Percentiles rank a stretch among this genome's conserved stretches.
Conservation (phyloP, 1,139 yeast species). For the Neolecta irregularis region DNA sequence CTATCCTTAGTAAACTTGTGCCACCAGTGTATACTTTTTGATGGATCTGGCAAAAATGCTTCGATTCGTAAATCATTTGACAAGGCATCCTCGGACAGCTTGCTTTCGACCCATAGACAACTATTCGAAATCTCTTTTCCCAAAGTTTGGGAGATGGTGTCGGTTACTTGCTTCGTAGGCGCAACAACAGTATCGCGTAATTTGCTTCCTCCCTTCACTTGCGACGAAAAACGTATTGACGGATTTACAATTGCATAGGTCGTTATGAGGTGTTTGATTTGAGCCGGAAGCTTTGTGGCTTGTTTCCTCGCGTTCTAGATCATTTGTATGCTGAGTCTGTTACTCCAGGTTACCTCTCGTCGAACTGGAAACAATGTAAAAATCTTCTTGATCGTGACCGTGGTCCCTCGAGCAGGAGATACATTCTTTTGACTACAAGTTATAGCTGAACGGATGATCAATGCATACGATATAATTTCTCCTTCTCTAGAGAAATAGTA, state of each 20-base stretch:
- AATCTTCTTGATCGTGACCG: conserved; percentile 23
- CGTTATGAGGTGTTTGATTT: not conserved
- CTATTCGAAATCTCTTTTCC: conserved; percentile 13
- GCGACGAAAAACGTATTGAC: conserved; percentile 11
- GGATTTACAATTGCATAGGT: conserved; percentile 6
- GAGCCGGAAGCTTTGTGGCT: not conserved
- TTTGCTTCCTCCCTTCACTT: no score
- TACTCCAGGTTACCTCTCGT: conserved; percentile 21
- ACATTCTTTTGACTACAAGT: conserved; percentile 16
- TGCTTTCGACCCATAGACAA: conserved; percentile 9
- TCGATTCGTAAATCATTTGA: no score
- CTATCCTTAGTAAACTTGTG: conserved; percentile 7
- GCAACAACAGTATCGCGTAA: no score
- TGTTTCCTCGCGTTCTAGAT: conserved; percentile 14
- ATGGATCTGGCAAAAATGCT: no score
- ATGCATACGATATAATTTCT: conserved; percentile 13
- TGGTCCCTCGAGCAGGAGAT: conserved; percentile 30
- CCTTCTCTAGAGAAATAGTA: conserved; percentile 28
- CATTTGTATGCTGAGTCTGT: conserved; percentile 24
- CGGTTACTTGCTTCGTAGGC: no score
- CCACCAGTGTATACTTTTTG: no score
- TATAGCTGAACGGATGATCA: not conserved
- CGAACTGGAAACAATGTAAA: conserved; percentile 28
- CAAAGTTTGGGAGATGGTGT: conserved; percentile 11
- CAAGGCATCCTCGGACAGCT: no score